Evolutionary conservation across 2,329 filamentous ascomycete genomes (phyloP).

Genomic region (Trichophyton schoenleinii): DNA sequence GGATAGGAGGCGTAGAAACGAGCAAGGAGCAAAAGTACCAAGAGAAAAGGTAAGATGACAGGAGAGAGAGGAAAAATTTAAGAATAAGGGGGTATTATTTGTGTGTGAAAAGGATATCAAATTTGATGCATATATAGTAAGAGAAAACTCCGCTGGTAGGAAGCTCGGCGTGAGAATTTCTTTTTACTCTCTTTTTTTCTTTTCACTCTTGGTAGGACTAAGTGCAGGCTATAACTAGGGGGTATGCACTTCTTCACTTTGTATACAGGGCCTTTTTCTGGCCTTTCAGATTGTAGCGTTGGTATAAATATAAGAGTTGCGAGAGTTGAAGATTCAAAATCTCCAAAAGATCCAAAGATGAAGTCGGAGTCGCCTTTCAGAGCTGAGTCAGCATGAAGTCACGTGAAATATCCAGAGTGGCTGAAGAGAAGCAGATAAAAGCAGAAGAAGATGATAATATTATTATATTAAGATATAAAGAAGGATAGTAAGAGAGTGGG

Average conservation of each 20-base stretch:
- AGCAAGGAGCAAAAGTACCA: background rate
- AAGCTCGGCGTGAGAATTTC: background rate
- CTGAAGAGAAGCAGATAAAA: background rate
- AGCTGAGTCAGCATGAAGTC: background rate
- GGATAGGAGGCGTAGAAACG: background rate
- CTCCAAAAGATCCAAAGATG: too few species aligned
- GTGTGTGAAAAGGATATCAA: background rate
- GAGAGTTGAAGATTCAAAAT: too few species aligned
- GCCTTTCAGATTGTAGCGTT: too few species aligned
- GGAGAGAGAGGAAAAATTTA: background rate
- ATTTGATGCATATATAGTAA: background rate
- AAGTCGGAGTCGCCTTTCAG: background rate
- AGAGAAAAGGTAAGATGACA: background rate
- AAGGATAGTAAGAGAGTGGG: background rate
- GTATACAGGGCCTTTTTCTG: too few species aligned
- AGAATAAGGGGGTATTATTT: background rate
- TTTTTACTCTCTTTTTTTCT: background rate
- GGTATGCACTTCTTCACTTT: background rate
- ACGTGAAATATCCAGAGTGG: background rate
- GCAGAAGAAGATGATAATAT: background rate
- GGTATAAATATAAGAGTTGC: background rate
- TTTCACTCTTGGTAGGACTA: background rate
- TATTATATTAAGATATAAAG: background rate
- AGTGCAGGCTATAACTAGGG: background rate
- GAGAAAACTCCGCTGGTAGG: background rate